Evolutionary conservation across 2,329 filamentous ascomycete species (phyloP).

Genomic region (Fusarium falciforme): DNA sequence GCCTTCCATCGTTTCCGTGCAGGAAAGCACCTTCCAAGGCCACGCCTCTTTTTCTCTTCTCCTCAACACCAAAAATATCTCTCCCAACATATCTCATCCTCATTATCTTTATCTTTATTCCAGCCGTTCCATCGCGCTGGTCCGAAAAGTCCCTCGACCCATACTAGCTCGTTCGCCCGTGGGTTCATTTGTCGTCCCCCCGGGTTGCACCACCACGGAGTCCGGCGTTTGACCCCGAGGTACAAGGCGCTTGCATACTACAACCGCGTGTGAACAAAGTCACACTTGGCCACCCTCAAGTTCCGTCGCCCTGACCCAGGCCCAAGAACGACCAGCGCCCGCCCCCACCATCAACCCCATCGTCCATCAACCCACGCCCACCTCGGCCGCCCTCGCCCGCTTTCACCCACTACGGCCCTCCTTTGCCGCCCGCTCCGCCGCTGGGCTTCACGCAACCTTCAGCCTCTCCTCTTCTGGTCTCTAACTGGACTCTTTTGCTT

Average conservation of each 20-base stretch:
- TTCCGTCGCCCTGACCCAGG: constrained; percentile 15
- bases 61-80: constrained; percentile 2
- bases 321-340: constrained; percentile 10
- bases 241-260: constrained; percentile 25
- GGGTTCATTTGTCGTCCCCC: constrained; percentile 16
- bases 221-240: constrained; percentile 25
- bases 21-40: constrained; percentile 1
- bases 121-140: constrained; percentile 14
- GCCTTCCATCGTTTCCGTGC: constrained; percentile 7
- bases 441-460: constrained; percentile 40
- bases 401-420: constrained; percentile 40
- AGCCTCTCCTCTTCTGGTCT: constrained; percentile 29
- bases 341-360: constrained; percentile 32
- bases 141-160: neutral
- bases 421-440: constrained; percentile 45
- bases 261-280: constrained; percentile 16
- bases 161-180: constrained; percentile 13
- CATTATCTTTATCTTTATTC: neutral
- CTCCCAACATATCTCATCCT: neutral
- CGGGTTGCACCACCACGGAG: constrained; percentile 29
- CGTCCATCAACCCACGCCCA: constrained; percentile 34
- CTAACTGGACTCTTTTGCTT: constrained; percentile 15
- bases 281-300: constrained; percentile 21
- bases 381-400: constrained; percentile 38
- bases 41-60: constrained; percentile 1